Percentiles rank a stretch among this genome's conserved stretches.
Conservation (phyloP, 2,329 filamentous ascomycete species). For the Metarhizium album region DNA sequence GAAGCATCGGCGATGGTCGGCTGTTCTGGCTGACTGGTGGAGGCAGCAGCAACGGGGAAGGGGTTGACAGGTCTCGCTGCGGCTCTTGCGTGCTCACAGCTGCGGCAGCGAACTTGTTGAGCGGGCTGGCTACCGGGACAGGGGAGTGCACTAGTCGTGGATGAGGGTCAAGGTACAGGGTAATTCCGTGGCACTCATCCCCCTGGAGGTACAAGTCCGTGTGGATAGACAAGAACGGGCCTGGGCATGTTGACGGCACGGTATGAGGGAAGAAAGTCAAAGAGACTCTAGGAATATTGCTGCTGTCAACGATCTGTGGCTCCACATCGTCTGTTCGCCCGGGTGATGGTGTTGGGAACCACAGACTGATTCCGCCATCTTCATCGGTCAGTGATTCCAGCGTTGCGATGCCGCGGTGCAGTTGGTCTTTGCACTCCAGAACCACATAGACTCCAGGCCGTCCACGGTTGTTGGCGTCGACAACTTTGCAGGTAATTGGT, state of each 20-base stretch:
- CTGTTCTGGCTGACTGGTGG: neutral
- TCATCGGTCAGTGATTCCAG: neutral
- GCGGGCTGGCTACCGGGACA: neutral
- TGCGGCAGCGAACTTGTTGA: neutral
- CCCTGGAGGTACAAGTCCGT: neutral
- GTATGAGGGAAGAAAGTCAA: neutral
- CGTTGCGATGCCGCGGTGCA: neutral
- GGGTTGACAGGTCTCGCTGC: neutral
- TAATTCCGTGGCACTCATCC: neutral
- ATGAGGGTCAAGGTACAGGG: neutral
- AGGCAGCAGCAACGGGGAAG: neutral
- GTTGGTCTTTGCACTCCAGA: neutral
- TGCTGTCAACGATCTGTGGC: neutral
- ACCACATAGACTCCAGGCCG: neutral
- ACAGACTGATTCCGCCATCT: neutral
- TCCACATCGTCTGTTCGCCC: neutral
- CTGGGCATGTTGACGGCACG: neutral
- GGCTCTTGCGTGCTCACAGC: too few relatives aligned
- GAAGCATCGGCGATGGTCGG: neutral
- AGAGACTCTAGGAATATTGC: neutral
- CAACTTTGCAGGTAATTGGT: constrained; percentile 1
- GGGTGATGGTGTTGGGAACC: neutral
- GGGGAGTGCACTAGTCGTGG: neutral
- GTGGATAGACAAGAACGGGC: neutral
- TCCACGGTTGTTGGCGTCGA: neutral